Conservation (phyloP, 2,329 filamentous ascomycete genomes). For the Pseudogymnoascus sp. region DNA sequence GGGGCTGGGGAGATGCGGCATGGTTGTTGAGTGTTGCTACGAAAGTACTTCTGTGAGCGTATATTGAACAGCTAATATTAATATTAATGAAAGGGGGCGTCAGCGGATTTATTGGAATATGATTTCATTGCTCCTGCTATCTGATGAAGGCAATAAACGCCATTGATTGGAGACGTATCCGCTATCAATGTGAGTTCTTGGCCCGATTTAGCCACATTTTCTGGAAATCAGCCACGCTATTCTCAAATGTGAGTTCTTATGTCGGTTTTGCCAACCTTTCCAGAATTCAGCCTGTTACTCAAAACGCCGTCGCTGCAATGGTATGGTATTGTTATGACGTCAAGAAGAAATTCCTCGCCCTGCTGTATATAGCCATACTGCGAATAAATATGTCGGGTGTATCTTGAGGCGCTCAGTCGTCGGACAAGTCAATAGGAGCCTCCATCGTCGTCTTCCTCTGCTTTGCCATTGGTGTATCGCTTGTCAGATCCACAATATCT, state of each 20-base stretch:
- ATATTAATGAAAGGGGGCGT: neutral
- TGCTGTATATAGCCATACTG: neutral
- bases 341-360: neutral
- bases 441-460: neutral
- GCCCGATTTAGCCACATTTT: neutral
- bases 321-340: neutral
- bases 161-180: neutral
- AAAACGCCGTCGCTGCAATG: neutral
- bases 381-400: neutral
- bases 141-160: no score
- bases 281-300: neutral
- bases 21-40: slow-evolving; percentile 57
- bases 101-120: neutral
- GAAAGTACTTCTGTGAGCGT: slow-evolving; percentile 23
- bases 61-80: neutral
- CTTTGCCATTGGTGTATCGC: neutral
- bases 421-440: neutral
- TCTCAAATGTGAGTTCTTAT: neutral
- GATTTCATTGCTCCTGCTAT: neutral
- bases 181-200: neutral
- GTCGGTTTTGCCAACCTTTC: neutral
- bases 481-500: neutral
- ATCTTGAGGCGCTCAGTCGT: neutral
- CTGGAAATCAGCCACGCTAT: neutral
- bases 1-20: slow-evolving; percentile 57